A percentile compares a stretch with the other conserved stretches of the same genome.
Evolutionary conservation across 2,329 filamentous ascomycete genomes (phyloP).

Genomic region (Botrytis byssoidea): DNA sequence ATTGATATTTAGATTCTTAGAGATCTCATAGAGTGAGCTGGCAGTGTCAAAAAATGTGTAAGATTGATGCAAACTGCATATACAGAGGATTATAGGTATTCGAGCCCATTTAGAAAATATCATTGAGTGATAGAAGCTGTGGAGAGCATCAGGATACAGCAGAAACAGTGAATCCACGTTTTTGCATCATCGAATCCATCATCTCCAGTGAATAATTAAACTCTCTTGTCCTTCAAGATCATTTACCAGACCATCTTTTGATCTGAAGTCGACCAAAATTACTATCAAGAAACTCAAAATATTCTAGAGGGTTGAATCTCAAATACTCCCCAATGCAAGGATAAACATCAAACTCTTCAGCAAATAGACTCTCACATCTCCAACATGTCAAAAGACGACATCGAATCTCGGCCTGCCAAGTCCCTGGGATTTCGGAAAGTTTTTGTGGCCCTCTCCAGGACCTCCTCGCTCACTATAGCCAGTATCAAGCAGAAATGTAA

Average conservation of each 20-base stretch:
- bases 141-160: not conserved
- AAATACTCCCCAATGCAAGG: not conserved
- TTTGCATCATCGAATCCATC: not conserved
- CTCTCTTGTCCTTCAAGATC: not conserved
- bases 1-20: not conserved
- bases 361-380: not conserved
- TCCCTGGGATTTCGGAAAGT: not conserved
- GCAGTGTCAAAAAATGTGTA: not conserved
- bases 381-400: not conserved
- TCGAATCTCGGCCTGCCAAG: rapidly evolving
- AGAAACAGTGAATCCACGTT: not conserved
- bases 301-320: rapidly evolving
- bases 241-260: rapidly evolving
- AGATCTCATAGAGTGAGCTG: not conserved
- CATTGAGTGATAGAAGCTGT: not conserved
- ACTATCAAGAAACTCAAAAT: not conserved
- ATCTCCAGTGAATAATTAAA: not conserved
- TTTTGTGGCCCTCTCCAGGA: not conserved
- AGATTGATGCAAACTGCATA: not conserved
- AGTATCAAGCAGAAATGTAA: not conserved
- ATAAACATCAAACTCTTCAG: not conserved
- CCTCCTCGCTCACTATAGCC: not conserved
- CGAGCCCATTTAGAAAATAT: not conserved
- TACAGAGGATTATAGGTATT: not conserved
- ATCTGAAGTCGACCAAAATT: rapidly evolving